phyloP scores from a whole-genome alignment of 805 yeast species.

The Kazachstania bromeliacearum region DNA sequence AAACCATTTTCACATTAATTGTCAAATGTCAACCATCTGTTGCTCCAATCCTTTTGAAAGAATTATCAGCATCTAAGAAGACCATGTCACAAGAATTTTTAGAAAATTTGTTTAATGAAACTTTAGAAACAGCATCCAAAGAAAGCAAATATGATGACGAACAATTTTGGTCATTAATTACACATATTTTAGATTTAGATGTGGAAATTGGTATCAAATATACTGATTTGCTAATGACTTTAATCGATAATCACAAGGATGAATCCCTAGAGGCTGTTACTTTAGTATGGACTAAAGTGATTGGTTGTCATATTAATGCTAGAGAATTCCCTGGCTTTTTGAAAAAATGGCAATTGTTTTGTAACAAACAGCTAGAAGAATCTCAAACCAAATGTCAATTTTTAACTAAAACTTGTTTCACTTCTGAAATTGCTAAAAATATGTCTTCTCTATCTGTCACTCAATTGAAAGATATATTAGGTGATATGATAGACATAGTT shows the following conservation, averaged over 20 bases:
- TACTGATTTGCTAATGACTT: constrained; percentile 14
- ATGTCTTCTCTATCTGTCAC: constrained; percentile 38
- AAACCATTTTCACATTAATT: constrained; percentile 39
- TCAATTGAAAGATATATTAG: constrained; percentile 32
- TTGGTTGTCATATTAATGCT: constrained; percentile 42
- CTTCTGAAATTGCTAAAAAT: constrained; percentile 33
- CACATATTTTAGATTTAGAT: constrained; percentile 43
- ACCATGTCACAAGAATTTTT: constrained; percentile 46
- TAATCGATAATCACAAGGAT: constrained; percentile 8
- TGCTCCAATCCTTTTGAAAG: constrained; percentile 36
- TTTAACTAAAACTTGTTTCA: constrained; percentile 24
- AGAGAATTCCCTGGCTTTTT: constrained; percentile 49
- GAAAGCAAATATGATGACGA: constrained; percentile 3
- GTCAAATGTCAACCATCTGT: constrained; percentile 31
- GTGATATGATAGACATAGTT: constrained; percentile 11
- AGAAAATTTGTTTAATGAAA: constrained; percentile 17
- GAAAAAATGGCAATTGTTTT: constrained; percentile 34
- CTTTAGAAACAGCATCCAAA: constrained; percentile 7
- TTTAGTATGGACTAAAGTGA: constrained; percentile 27
- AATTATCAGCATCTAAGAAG: constrained; percentile 43
- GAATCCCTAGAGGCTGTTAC: constrained; percentile 4
- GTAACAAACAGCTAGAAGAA: constrained; percentile 6
- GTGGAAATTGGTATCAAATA: constrained; percentile 47
- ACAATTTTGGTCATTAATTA: constrained; percentile 39
- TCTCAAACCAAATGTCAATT: constrained; percentile 7